Evolutionary conservation across 2,329 filamentous ascomycete genomes (phyloP).

Genomic region (Alternaria sp.): DNA sequence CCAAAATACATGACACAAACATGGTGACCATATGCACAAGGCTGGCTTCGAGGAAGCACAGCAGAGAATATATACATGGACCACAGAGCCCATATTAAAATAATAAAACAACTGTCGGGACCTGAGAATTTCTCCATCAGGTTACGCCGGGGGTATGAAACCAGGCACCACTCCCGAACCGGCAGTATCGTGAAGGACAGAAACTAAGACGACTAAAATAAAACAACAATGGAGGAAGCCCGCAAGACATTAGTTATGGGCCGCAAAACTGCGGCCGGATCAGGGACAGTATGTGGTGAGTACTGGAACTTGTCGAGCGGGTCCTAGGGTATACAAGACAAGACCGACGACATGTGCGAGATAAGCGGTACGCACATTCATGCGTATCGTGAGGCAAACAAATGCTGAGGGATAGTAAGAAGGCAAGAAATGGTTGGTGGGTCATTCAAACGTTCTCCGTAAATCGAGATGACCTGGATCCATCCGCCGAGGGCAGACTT

Average conservation of each 20-base stretch:
- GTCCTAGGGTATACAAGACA: conserved; percentile 36
- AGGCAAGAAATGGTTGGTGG: conserved; percentile 22
- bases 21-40: conserved; percentile 33
- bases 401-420: conserved; percentile 37
- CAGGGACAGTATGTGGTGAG: conserved; percentile 35
- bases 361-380: conserved; percentile 36
- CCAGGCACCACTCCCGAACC: conserved; percentile 25
- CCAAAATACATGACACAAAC: conserved; percentile 25
- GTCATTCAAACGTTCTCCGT: conserved; percentile 57
- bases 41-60: conserved; percentile 5
- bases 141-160: conserved; percentile 27
- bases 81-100: conserved; percentile 16
- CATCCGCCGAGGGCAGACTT: conserved; percentile 57
- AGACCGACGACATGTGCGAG: conserved; percentile 20
- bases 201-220: conserved; percentile 6
- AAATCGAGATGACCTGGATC: conserved; percentile 57
- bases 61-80: conserved; percentile 27
- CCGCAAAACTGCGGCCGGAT: conserved; percentile 24
- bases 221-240: conserved; percentile 15
- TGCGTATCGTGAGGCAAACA: conserved; percentile 36
- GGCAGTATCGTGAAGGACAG: conserved; percentile 26
- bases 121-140: conserved; percentile 15
- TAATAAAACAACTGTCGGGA: conserved; percentile 18
- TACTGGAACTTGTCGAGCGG: conserved; percentile 16
- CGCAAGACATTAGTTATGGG: conserved; percentile 35